These are phyloP conservation scores for Blepharisma japonicum DNA, from an alignment of 73 alveolate genomes.

Conservation along the genomic window DNA sequence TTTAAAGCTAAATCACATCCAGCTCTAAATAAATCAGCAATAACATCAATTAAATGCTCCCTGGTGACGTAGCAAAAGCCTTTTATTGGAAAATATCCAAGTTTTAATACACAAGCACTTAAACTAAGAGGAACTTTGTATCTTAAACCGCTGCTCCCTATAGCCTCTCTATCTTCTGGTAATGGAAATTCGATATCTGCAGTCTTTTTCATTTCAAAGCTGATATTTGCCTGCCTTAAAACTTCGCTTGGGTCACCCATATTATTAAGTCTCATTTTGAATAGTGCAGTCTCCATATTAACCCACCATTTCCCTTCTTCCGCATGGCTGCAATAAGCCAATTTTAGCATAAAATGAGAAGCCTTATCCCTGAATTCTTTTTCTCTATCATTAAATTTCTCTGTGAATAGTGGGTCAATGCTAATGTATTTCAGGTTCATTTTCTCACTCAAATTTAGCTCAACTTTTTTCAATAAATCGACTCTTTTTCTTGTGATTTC, in stretches of 20 bases:
- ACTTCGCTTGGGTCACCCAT: conserved; percentile 37
- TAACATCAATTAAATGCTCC: conserved; percentile 35
- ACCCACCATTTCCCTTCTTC: conserved; percentile 73
- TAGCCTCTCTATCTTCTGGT: conserved; percentile 38
- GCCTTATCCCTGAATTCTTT: conserved; percentile 40
- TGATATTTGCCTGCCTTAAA: neutral
- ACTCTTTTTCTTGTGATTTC: neutral
- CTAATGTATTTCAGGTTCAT: neutral
- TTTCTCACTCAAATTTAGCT: neutral
- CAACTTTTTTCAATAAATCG: neutral
- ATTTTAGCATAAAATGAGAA: conserved; percentile 57
- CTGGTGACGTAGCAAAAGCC: conserved; percentile 33
- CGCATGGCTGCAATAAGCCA: conserved; percentile 61
- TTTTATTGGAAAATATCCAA: conserved; percentile 1
- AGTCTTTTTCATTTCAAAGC: neutral
- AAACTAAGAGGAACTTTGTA: neutral
- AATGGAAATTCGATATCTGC: neutral
- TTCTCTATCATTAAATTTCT: neutral
- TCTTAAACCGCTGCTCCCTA: conserved; percentile 30
- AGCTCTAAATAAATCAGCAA: conserved; percentile 64
- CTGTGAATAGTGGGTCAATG: neutral
- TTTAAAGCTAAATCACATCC: conserved; percentile 46
- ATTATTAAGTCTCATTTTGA: conserved; percentile 45
- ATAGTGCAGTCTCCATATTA: conserved; percentile 72
- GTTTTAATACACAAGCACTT: neutral